These are phyloP conservation scores for Spathaspora passalidarum DNA, from an alignment of 805 yeast genomes.

Conservation along the genomic window DNA sequence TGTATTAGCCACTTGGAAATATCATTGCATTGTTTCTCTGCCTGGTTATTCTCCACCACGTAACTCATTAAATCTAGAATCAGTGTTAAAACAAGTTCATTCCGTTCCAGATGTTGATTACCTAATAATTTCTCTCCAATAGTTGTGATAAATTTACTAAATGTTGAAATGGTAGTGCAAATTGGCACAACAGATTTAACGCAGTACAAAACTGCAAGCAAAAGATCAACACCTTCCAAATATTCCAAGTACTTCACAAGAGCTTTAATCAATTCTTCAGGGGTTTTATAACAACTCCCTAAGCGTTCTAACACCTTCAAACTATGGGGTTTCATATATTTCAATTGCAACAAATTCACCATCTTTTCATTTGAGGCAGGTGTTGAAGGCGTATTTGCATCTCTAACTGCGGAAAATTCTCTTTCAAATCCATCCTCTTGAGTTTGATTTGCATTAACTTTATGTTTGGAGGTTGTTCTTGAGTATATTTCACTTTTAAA, in stretches of 20 bases:
- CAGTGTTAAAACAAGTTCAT: conserved; percentile 35
- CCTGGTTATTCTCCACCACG: background rate
- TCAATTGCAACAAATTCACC: background rate
- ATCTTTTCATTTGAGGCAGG: background rate
- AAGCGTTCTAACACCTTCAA: conserved; percentile 1
- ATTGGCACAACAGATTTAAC: background rate
- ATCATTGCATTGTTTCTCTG: conserved; percentile 42
- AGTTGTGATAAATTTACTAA: background rate
- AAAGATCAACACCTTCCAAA: conserved; percentile 4
- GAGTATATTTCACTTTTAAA: background rate
- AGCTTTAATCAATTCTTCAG: background rate
- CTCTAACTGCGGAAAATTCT: conserved; percentile 7
- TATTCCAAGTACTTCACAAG: conserved; percentile 5
- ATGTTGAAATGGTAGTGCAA: background rate
- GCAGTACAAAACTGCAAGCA: conserved; percentile 5
- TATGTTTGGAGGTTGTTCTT: background rate
- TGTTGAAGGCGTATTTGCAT: conserved; percentile 5
- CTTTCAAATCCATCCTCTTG: conserved; percentile 1
- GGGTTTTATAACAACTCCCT: background rate
- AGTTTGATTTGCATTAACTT: background rate
- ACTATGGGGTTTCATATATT: background rate
- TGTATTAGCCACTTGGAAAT: conserved; percentile 43
- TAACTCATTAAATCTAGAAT: conserved; percentile 9
- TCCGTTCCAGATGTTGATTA: conserved; percentile 30
- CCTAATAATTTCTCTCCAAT: conserved; percentile 17